Evolutionary conservation across 345 rosid genomes (phyloP).

Genomic region (Clarkia xantiana): DNA sequence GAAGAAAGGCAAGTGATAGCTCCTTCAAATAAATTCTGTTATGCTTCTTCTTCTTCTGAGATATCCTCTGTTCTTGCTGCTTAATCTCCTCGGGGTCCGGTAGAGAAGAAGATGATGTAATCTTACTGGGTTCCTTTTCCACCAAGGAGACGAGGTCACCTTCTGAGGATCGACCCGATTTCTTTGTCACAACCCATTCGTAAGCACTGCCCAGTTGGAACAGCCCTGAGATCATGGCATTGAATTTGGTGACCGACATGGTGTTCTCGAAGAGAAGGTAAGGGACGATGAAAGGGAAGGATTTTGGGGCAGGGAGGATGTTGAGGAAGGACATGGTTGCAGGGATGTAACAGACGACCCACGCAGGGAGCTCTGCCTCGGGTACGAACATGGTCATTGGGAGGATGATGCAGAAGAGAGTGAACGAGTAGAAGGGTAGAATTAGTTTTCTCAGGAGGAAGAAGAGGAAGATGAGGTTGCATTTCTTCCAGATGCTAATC

Average conservation of each 20-base stretch:
- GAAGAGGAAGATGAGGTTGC: conserved; percentile 40
- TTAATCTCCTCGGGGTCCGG: conserved; percentile 25
- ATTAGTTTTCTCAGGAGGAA: conserved; percentile 37
- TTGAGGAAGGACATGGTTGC: conserved; percentile 50
- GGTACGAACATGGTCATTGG: conserved; percentile 49
- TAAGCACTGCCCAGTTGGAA: conserved; percentile 47
- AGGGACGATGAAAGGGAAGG: conserved; percentile 43
- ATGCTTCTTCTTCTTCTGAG: conserved; percentile 29
- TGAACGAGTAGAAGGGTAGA: conserved; percentile 40
- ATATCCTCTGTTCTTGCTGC: conserved; percentile 18
- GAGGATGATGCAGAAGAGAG: conserved; percentile 42
- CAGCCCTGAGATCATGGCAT: conserved; percentile 42
- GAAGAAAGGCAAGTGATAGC: conserved; percentile 70
- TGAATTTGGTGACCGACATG: conserved; percentile 47
- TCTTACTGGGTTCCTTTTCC: conserved; percentile 19
- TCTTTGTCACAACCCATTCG: conserved; percentile 46
- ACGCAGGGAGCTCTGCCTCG: conserved; percentile 39
- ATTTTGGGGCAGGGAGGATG: conserved; percentile 39
- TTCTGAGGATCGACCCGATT: conserved; percentile 44
- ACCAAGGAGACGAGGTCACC: conserved; percentile 29
- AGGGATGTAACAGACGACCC: conserved; percentile 44
- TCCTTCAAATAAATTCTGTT: conserved; percentile 81
- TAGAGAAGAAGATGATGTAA: conserved; percentile 22
- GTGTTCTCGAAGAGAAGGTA: conserved; percentile 46
- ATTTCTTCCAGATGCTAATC: conserved; percentile 36